These are phyloP conservation scores for Neopestalotiopsis sp. DNA, from an alignment of 2,329 filamentous ascomycete genomes.

Conservation along the genomic window DNA sequence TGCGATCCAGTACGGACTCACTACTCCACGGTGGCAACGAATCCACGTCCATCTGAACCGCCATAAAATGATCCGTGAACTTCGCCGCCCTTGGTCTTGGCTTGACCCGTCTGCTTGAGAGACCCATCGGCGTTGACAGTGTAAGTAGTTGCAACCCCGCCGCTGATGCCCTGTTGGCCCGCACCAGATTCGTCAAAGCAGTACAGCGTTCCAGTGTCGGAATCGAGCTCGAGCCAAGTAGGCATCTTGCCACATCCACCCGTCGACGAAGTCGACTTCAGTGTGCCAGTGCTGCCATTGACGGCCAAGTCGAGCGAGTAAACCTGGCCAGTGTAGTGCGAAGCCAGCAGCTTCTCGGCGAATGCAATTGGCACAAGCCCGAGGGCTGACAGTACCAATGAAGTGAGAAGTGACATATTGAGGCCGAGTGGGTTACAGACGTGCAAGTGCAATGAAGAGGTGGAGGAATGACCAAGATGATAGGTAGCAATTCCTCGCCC, in stretches of 20 bases:
- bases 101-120: constrained; percentile 37
- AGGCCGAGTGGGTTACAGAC: neutral
- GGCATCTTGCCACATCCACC: constrained; percentile 42
- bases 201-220: constrained; percentile 38
- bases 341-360: constrained; percentile 41
- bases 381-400: constrained; percentile 4
- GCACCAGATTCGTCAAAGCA: constrained; percentile 44
- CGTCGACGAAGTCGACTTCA: constrained; percentile 35
- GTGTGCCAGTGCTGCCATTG: constrained; percentile 30
- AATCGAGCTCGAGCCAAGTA: constrained; percentile 43
- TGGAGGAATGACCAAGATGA: neutral
- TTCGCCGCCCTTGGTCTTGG: constrained; percentile 41
- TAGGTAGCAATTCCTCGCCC: neutral
- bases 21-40: constrained; percentile 52
- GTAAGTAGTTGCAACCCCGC: constrained; percentile 42
- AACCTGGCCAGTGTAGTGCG: constrained; percentile 47
- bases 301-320: constrained; percentile 40
- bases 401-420: neutral
- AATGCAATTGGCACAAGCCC: constrained; percentile 23
- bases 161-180: constrained; percentile 31
- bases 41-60: constrained; percentile 42
- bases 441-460: neutral
- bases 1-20: constrained; percentile 30
- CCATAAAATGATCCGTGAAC: constrained; percentile 49
- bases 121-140: constrained; percentile 38